Conservation (phyloP, 2,329 filamentous ascomycete species). For the Lasiodiplodia theobromae region DNA sequence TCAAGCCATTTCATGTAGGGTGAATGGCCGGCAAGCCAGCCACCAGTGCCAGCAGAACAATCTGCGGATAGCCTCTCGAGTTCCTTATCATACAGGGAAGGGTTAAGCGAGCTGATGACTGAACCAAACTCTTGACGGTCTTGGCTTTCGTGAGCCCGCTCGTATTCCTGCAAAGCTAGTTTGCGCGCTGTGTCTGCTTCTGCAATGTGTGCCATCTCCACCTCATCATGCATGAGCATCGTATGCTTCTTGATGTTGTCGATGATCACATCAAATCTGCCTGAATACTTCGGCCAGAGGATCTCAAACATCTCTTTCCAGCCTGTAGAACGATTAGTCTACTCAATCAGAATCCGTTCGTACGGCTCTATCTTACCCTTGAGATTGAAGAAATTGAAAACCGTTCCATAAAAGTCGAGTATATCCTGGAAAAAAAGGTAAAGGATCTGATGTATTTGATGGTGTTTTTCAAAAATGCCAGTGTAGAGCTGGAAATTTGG, state of each 20-base stretch:
- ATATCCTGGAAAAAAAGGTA: conserved; percentile 48
- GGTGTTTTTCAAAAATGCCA: conserved; percentile 37
- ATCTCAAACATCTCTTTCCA: conserved; percentile 40
- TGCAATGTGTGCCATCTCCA: conserved; percentile 33
- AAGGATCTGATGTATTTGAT: conserved; percentile 38
- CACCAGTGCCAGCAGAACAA: conserved; percentile 21
- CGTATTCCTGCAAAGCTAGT: conserved; percentile 29
- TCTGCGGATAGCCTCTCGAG: conserved; percentile 22
- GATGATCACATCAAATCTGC: conserved; percentile 35
- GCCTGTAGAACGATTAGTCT: conserved; percentile 30
- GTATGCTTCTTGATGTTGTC: conserved; percentile 33
- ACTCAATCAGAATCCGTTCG: not conserved
- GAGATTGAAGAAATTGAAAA: conserved; percentile 42
- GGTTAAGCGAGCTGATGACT: conserved; percentile 24
- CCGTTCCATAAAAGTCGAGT: conserved; percentile 45
- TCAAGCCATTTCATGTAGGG: conserved; percentile 13
- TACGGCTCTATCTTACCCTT: conserved; percentile 33
- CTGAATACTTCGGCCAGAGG: conserved; percentile 40
- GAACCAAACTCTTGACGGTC: conserved; percentile 28
- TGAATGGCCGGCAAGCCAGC: conserved; percentile 31
- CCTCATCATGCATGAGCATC: conserved; percentile 32
- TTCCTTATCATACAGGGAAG: conserved; percentile 32
- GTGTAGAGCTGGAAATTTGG: conserved; percentile 38
- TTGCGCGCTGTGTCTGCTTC: conserved; percentile 31
- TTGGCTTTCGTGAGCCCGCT: conserved; percentile 28